phyloP scores from a whole-genome alignment of 495 filamentous ascomycete genomes.

The Apiosordaria backusii region DNA sequence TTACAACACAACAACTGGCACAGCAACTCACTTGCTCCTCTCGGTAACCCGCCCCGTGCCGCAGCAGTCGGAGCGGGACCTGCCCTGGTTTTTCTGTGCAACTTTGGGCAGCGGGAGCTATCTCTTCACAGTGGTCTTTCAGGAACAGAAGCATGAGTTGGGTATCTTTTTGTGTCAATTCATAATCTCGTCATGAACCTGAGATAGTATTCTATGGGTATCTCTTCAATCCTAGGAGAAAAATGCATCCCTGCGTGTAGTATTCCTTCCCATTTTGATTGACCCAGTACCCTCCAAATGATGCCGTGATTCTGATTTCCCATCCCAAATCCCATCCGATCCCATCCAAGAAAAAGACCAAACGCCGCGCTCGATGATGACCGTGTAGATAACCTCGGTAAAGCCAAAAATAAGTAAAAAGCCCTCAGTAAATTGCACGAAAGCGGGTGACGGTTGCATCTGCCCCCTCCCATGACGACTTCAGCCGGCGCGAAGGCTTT shows the following conservation, averaged over 20 bases:
- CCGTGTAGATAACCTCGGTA: background rate
- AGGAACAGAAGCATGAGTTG: background rate
- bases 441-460: conserved; percentile 6
- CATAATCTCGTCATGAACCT: background rate
- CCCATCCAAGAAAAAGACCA: background rate
- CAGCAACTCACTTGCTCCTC: background rate
- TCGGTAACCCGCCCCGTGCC: background rate
- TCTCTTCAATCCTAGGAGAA: background rate
- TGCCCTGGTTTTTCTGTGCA: background rate
- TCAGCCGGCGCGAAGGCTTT: conserved; percentile 5
- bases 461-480: conserved; percentile 4
- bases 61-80: background rate
- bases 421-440: background rate
- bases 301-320: background rate
- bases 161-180: background rate
- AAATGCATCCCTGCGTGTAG: background rate
- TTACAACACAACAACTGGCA: background rate
- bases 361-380: conserved; percentile 1
- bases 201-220: background rate
- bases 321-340: background rate
- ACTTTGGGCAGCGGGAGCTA: background rate
- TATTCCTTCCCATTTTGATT: background rate
- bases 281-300: background rate
- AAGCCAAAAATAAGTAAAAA: background rate
- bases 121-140: background rate